Percentiles rank a stretch among this genome's conserved stretches.
phyloP scores from a whole-genome alignment of 169 alveolate species.

The Cryptosporidium xiaoi region DNA sequence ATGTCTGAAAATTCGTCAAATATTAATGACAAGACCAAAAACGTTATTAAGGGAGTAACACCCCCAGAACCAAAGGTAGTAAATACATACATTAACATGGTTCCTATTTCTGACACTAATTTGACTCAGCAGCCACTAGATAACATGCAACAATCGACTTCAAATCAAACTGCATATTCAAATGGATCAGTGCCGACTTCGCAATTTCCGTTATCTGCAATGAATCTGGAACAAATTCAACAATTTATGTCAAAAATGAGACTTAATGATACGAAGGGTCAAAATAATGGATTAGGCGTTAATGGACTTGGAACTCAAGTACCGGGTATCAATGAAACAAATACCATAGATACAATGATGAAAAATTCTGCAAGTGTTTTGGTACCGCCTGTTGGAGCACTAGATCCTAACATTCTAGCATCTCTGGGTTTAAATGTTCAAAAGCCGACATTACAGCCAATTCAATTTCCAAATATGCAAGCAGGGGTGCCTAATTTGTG shows the following conservation, averaged over 20 bases:
- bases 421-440: slow-evolving; percentile 58
- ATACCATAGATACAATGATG: slow-evolving; percentile 2
- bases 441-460: slow-evolving; percentile 61
- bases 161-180: not conserved
- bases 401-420: slow-evolving; percentile 64
- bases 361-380: not conserved
- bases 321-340: slow-evolving; percentile 1
- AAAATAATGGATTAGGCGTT: not conserved
- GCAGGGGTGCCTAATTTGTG: slow-evolving; percentile 59
- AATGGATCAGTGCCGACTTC: slow-evolving; percentile 27
- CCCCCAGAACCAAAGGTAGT: slow-evolving; percentile 68
- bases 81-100: slow-evolving; percentile 54
- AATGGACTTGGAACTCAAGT: not conserved
- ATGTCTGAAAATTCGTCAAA: slow-evolving; percentile 63
- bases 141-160: not conserved
- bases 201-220: slow-evolving; percentile 40
- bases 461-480: slow-evolving; percentile 64
- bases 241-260: slow-evolving; percentile 54
- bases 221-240: slow-evolving; percentile 54
- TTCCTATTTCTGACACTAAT: slow-evolving; percentile 40
- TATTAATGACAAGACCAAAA: slow-evolving; percentile 47
- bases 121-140: not conserved
- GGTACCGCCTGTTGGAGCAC: slow-evolving; percentile 57
- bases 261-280: slow-evolving; percentile 9
- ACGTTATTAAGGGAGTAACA: slow-evolving; percentile 36